Percentiles rank a stretch among this genome's conserved stretches.
Evolutionary conservation across 2,329 filamentous ascomycete genomes (phyloP).

Genomic region (Clarireedia paspali): DNA sequence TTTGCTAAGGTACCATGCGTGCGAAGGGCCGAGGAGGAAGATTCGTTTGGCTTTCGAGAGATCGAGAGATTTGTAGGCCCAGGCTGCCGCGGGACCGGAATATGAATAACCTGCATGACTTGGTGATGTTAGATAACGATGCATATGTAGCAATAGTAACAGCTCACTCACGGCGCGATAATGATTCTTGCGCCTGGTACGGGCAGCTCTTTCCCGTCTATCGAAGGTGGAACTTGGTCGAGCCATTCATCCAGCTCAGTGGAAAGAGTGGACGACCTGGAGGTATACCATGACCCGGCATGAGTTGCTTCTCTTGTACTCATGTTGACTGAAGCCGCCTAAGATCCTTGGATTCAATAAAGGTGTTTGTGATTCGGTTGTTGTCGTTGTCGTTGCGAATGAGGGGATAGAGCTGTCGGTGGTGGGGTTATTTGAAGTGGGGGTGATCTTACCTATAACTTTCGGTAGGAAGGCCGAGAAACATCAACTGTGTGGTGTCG

Average conservation of each 20-base stretch:
- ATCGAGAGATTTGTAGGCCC: slow-evolving; percentile 87
- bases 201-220: slow-evolving; percentile 57
- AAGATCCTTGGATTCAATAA: too few relatives aligned
- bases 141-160: not conserved
- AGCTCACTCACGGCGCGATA: slow-evolving; percentile 74
- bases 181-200: slow-evolving; percentile 70
- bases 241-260: slow-evolving; percentile 69
- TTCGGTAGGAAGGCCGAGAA: too few relatives aligned
- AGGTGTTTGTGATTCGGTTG: too few relatives aligned
- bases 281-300: slow-evolving; percentile 82
- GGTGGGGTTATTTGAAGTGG: too few relatives aligned
- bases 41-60: slow-evolving; percentile 70
- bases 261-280: slow-evolving; percentile 50
- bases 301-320: slow-evolving; percentile 56
- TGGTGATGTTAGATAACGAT: not conserved
- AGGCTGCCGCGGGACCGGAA: slow-evolving; percentile 86
- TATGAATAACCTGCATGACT: slow-evolving; percentile 93
- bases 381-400: too few relatives aligned
- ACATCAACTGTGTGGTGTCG: too few relatives aligned
- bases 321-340: slow-evolving; percentile 20
- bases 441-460: too few relatives aligned
- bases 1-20: slow-evolving; percentile 72
- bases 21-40: slow-evolving; percentile 88
- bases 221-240: slow-evolving; percentile 55
- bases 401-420: too few relatives aligned